Base-by-base conservation (phyloP, 768 basidiomycete species). In the Mrakia gelida region DNA sequence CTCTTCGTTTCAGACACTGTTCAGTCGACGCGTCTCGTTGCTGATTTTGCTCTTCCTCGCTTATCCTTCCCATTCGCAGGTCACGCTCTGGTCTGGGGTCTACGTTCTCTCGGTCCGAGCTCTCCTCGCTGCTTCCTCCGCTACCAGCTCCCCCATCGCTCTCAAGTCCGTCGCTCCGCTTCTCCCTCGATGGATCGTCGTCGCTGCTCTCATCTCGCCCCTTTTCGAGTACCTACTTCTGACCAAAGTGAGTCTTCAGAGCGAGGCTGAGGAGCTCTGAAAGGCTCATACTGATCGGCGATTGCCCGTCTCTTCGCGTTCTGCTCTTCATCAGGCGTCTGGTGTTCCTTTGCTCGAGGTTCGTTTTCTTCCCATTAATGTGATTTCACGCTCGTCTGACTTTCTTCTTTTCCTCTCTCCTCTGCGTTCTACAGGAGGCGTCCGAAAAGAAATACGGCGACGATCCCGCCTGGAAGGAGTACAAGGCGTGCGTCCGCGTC, bases 311-410 rank as follows among this genome's bases (percentile, higher is more conserved):
- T 34, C 23, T 32, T 26, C 65, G 1, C 10, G n/a, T 54, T 52
- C 59, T 61, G 61, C 70, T 34, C 61, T 80, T 41, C 75, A 75
- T 9, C 80, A 90, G 87, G 86, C 88, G 7, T 90, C 90, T 10
- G 91, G 91, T 26, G 88, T 92, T n/a, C 92, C 91, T 2, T 88
- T 88, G 2, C 87, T 92, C 26, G 92, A 92, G 85, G 85, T 85
- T 78, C 38, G 81, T 30, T 38, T 67, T 28, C 68, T n/a, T n/a
- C n/a, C n/a, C n/a, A n/a, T n/a, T n/a, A n/a, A n/a, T n/a, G n/a
- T n/a, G n/a, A n/a, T 38, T 67, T 28, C 68, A 15, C 38, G 7
- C 11, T 1, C 2, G 38, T 10, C 32, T 67, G 16, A 18, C 45
- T 41, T 10, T 61, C 38, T 8, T 38, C 38, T 71, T 80, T 71